These are phyloP conservation scores for Tolypocladium ovalisporum DNA, from an alignment of 2,329 filamentous ascomycete genomes.

Conservation along the genomic window DNA sequence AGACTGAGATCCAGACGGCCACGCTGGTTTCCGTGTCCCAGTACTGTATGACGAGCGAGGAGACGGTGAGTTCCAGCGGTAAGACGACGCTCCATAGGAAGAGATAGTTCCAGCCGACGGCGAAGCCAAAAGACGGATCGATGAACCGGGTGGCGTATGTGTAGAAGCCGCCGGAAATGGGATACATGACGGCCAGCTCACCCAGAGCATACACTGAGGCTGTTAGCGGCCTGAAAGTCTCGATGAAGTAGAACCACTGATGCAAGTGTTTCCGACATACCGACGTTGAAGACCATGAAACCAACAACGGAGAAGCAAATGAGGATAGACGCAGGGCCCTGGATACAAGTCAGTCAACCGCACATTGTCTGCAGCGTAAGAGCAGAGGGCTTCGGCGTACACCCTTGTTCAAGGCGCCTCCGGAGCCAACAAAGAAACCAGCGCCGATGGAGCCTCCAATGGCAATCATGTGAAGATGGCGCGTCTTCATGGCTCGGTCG, in stretches of 20 bases:
- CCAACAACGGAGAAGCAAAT: constrained; percentile 45
- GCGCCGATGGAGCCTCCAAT: constrained; percentile 52
- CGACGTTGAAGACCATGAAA: constrained; percentile 49
- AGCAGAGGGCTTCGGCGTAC: constrained; percentile 19
- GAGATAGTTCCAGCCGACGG: constrained; percentile 35
- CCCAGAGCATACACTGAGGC: constrained; percentile 44
- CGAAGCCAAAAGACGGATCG: constrained; percentile 48
- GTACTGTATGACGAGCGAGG: constrained; percentile 37
- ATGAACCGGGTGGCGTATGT: constrained; percentile 51
- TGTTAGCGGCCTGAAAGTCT: neutral
- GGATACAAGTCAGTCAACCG: neutral
- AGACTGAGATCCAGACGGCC: constrained; percentile 42
- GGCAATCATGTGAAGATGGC: constrained; percentile 53
- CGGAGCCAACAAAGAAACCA: constrained; percentile 52
- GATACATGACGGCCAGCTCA: constrained; percentile 51
- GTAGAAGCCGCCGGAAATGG: constrained; percentile 53
- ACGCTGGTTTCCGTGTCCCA: constrained; percentile 36
- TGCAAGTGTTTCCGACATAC: constrained; percentile 7
- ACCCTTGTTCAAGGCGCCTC: constrained; percentile 39
- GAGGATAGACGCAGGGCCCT: constrained; percentile 30
- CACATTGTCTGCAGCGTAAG: neutral
- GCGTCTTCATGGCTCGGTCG: constrained; percentile 39
- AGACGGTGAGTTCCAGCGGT: constrained; percentile 40
- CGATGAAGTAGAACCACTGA: neutral
- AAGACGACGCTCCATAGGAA: constrained; percentile 40